Evolutionary conservation across 1,139 yeast genomes (phyloP).

Genomic region (Blastobotrys buckinghamii): DNA sequence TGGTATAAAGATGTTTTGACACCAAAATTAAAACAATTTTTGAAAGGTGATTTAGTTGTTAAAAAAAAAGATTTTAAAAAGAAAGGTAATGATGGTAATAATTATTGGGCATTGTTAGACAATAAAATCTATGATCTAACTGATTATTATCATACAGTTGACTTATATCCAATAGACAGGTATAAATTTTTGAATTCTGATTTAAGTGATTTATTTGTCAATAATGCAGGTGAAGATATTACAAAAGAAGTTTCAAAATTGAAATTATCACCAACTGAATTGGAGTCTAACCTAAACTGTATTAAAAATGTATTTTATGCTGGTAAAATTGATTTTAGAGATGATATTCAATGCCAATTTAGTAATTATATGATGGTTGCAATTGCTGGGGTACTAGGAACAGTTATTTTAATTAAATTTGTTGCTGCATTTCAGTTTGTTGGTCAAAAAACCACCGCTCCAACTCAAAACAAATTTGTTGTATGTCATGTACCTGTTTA

Average conservation of each 20-base stretch:
- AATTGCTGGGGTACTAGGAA: constrained; percentile 30
- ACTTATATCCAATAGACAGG: constrained; percentile 16
- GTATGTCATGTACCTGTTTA: constrained; percentile 85
- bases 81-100: constrained; percentile 14
- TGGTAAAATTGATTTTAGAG: constrained; percentile 33
- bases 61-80: constrained; percentile 24
- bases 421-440: constrained; percentile 33
- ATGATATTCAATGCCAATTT: constrained; percentile 30
- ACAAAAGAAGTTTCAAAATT: constrained; percentile 21
- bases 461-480: constrained; percentile 33
- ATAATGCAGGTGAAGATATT: constrained; percentile 30
- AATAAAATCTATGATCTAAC: constrained; percentile 33
- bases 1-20: constrained; percentile 32
- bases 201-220: constrained; percentile 25
- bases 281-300: constrained; percentile 25
- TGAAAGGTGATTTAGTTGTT: constrained; percentile 34
- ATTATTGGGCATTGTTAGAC: constrained; percentile 30
- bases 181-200: constrained; percentile 30
- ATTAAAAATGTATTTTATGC: constrained; percentile 31
- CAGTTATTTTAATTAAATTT: constrained; percentile 31
- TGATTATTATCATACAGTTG: constrained; percentile 31
- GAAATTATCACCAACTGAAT: constrained; percentile 17
- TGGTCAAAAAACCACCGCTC: constrained; percentile 29
- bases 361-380: constrained; percentile 35
- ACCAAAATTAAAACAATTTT: constrained; percentile 30